Conservation (phyloP, 768 basidiomycete species). For the Austroboletus eburneus region DNA sequence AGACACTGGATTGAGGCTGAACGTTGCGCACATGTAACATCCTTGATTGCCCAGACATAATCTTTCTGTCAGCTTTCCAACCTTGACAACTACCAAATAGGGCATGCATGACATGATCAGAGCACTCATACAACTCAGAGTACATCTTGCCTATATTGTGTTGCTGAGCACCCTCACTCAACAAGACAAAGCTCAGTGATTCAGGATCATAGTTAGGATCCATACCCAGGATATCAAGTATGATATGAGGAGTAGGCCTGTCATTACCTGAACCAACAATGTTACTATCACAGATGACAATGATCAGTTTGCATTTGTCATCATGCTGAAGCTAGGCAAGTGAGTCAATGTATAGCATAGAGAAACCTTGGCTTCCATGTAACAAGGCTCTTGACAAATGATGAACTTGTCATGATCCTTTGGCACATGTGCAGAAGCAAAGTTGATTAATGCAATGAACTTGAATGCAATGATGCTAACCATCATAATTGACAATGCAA, state of each 20-base stretch:
- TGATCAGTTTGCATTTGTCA: neutral
- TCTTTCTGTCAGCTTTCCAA: no score
- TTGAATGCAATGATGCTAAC: neutral
- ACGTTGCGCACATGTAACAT: no score
- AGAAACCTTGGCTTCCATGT: conserved; percentile 87
- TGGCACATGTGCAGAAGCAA: neutral
- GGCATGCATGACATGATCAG: conserved; percentile 93
- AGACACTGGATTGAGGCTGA: no score
- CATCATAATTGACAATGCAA: neutral
- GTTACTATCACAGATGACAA: neutral
- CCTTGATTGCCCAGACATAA: no score
- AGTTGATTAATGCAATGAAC: neutral
- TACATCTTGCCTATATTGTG: conserved; percentile 95
- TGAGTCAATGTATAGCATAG: conserved; percentile 82
- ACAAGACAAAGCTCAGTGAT: conserved; percentile 49
- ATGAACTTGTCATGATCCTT: conserved; percentile 60
- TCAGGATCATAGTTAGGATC: conserved; percentile 52
- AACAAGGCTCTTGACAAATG: conserved; percentile 95
- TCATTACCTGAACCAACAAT: conserved; percentile 88
- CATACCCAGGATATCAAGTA: neutral
- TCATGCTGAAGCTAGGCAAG: conserved; percentile 68
- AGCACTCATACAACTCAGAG: conserved; percentile 86
- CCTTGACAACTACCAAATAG: no score
- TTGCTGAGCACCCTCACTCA: conserved; percentile 90
- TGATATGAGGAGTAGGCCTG: conserved; percentile 42